These are phyloP conservation scores for Neurospora sublineolata DNA, from an alignment of 495 filamentous ascomycete species.

Conservation along the genomic window DNA sequence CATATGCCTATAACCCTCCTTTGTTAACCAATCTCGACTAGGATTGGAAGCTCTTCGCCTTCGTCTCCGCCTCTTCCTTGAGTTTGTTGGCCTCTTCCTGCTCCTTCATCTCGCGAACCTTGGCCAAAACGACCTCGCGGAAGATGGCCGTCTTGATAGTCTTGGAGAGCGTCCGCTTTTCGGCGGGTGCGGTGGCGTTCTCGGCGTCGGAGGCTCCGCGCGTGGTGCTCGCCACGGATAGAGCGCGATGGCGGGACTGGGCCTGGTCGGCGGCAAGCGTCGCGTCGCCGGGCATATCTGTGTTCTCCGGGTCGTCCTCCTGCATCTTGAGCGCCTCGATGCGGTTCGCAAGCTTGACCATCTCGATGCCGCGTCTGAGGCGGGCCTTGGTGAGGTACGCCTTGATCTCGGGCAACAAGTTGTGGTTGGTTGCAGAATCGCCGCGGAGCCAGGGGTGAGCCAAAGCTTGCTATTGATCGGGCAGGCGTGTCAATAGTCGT, in stretches of 20 bases:
- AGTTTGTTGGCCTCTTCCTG: conserved; percentile 62
- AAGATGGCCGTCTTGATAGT: conserved; percentile 86
- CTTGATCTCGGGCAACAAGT: conserved; percentile 93
- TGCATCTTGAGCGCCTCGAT: conserved; percentile 96
- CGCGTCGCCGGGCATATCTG: conserved; percentile 49
- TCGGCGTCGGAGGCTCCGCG: conserved; percentile 18
- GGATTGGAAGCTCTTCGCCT: conserved; percentile 29
- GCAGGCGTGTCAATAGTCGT: not conserved
- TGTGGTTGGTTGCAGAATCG: conserved; percentile 80
- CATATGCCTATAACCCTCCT: not conserved
- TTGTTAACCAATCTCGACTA: conserved; percentile 3
- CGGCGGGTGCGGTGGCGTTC: conserved; percentile 18
- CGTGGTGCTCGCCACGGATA: conserved; percentile 1
- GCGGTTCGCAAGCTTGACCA: conserved; percentile 92
- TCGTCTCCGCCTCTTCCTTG: conserved; percentile 42
- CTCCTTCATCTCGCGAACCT: conserved; percentile 87
- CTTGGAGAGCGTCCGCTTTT: conserved; percentile 59
- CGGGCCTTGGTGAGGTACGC: conserved; percentile 86
- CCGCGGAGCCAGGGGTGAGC: conserved; percentile 85
- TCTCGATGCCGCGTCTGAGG: conserved; percentile 86
- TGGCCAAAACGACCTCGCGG: conserved; percentile 92
- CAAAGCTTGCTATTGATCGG: conserved; percentile 51
- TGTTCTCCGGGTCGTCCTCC: conserved; percentile 69
- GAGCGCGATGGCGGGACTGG: conserved; percentile 23
- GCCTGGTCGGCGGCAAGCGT: conserved; percentile 55